Conservation (phyloP, 129 eudicot genomes). For the Oenanthe sinensis region DNA sequence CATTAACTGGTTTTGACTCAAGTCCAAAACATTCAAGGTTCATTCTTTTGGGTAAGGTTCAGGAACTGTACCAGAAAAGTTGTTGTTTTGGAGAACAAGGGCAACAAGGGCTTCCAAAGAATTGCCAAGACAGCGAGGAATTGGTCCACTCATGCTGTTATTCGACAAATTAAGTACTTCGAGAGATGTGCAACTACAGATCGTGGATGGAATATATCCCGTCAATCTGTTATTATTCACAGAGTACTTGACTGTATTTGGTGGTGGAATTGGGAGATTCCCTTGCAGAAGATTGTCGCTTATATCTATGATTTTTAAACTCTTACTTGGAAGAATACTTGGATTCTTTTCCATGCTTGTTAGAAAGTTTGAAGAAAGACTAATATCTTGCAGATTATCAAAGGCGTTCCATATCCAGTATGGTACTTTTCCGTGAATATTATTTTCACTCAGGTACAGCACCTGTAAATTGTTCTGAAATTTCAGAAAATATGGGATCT, state of each 20-base stretch:
- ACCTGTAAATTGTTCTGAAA: background rate
- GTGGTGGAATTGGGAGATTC: constrained; percentile 1
- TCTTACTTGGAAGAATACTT: background rate
- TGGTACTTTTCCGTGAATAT: background rate
- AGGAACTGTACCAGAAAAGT: constrained; percentile 13
- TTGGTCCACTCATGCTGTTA: constrained; percentile 8
- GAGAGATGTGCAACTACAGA: background rate
- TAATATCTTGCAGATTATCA: background rate
- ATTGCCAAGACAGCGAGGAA: constrained; percentile 7
- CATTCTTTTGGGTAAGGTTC: background rate
- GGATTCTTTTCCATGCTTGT: background rate
- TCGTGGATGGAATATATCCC: background rate
- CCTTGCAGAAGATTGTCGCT: background rate
- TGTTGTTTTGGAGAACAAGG: constrained; percentile 8
- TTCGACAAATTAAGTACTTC: background rate
- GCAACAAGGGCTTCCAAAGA: background rate
- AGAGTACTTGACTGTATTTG: background rate
- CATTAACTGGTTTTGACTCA: constrained; percentile 14
- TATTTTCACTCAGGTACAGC: background rate
- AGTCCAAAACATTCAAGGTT: constrained; percentile 3
- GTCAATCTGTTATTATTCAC: background rate
- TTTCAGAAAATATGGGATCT: background rate
- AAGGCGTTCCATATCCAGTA: background rate
- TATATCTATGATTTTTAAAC: background rate
- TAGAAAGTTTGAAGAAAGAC: background rate